Percentiles rank a stretch among this genome's conserved stretches.
Conservation (phyloP, 768 basidiomycete species). For the Boletus sp. region DNA sequence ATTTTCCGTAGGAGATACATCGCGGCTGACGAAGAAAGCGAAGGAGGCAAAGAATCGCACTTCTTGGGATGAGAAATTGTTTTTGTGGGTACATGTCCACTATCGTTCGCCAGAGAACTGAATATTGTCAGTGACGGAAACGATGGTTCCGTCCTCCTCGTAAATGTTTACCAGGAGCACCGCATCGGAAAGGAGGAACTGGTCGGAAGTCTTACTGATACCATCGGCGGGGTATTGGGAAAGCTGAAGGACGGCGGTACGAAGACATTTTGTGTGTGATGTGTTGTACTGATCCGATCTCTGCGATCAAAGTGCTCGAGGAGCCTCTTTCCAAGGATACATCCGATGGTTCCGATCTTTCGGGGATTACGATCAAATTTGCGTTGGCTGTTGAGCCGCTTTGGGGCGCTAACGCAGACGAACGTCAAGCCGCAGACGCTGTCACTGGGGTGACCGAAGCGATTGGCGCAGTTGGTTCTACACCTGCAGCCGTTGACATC, state of each 20-base stretch:
- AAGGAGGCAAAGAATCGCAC: neutral
- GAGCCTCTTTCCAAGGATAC: neutral
- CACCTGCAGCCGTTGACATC: neutral
- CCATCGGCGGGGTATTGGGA: neutral
- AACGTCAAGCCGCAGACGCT: too few species aligned
- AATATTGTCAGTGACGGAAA: too few species aligned
- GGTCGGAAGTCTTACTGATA: neutral
- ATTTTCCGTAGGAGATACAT: neutral
- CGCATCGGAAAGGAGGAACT: too few species aligned
- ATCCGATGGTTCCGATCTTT: neutral
- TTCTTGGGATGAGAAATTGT: neutral
- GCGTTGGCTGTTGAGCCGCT: neutral
- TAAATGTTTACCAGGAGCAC: too few species aligned
- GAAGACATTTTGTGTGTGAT: too few species aligned
- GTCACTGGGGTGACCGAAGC: too few species aligned
- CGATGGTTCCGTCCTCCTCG: too few species aligned
- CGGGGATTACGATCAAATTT: neutral
- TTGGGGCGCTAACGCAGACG: neutral
- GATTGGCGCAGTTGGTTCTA: neutral
- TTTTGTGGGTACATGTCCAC: too few species aligned
- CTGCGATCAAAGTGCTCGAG: neutral
- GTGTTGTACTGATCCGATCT: neutral
- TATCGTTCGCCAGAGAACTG: too few species aligned
- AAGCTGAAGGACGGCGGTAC: neutral
- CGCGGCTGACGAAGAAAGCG: neutral